phyloP scores from a whole-genome alignment of 768 basidiomycete genomes.

The Suillus variegatus region DNA sequence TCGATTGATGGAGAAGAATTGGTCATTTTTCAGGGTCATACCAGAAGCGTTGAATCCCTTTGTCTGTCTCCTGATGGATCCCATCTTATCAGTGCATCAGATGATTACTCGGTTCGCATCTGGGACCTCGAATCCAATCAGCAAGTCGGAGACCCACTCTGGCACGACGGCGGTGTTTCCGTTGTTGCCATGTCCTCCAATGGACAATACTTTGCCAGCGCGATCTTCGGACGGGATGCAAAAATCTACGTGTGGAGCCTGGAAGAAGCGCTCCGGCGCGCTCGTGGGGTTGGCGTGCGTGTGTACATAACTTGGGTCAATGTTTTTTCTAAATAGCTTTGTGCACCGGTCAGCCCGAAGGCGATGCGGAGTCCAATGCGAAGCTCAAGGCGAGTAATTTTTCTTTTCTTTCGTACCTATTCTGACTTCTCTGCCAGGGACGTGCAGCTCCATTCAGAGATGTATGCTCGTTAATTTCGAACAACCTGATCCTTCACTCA shows the following conservation, averaged over 20 bases:
- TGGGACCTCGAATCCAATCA: background rate
- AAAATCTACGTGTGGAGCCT: slow-evolving; percentile 80
- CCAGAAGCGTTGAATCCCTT: background rate
- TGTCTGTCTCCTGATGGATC: background rate
- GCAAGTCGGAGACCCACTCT: slow-evolving; percentile 40
- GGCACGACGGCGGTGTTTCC: slow-evolving; percentile 81
- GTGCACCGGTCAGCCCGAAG: too few species aligned
- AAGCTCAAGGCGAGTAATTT: background rate
- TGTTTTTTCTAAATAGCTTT: background rate
- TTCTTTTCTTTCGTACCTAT: background rate
- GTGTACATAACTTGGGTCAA: background rate
- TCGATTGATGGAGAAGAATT: background rate
- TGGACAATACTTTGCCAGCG: slow-evolving; percentile 70
- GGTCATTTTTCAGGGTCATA: background rate
- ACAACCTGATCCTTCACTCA: background rate
- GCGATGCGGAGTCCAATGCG: too few species aligned
- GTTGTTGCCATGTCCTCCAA: slow-evolving; percentile 78
- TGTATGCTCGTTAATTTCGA: background rate
- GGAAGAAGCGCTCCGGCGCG: slow-evolving; percentile 27
- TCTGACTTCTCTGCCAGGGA: background rate
- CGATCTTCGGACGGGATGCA: slow-evolving; percentile 63
- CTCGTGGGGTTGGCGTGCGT: background rate
- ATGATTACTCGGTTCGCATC: background rate
- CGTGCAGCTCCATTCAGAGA: background rate
- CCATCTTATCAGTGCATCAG: background rate